Conservation (phyloP, 768 basidiomycete genomes). For the Russula lepida region DNA sequence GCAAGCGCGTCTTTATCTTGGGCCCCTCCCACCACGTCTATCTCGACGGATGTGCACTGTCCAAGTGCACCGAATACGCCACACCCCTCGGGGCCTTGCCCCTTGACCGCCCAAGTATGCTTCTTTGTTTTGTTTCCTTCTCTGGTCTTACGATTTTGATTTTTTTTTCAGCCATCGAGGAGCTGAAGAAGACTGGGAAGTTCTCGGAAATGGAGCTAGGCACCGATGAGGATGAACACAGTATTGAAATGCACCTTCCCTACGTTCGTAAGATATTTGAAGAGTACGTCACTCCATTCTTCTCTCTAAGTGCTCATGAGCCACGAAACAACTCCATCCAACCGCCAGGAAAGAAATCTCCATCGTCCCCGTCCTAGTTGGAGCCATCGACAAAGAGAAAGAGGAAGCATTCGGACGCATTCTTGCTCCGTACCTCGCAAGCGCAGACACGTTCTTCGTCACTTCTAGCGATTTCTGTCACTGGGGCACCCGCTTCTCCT, state of each 20-base stretch:
- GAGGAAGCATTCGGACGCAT: slow-evolving; percentile 61
- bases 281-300: slow-evolving; percentile 40
- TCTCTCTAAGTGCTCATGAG: background rate
- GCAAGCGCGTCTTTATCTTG: slow-evolving; percentile 87
- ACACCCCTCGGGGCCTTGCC: slow-evolving; percentile 82
- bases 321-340: background rate
- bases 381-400: slow-evolving; percentile 51
- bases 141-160: background rate
- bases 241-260: slow-evolving; percentile 96
- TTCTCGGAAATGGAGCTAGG: slow-evolving; percentile 59
- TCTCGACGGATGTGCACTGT: slow-evolving; percentile 79
- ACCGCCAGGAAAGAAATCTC: slow-evolving; percentile 54
- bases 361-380: slow-evolving; percentile 88
- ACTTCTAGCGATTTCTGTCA: slow-evolving; percentile 98
- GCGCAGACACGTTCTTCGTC: slow-evolving; percentile 77
- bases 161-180: slow-evolving; percentile 47
- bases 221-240: slow-evolving; percentile 91
- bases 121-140: background rate
- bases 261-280: slow-evolving; percentile 81
- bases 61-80: slow-evolving; percentile 64
- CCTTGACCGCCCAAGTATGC: slow-evolving; percentile 71
- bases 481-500: slow-evolving; percentile 84
- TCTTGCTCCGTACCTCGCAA: slow-evolving; percentile 71
- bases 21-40: slow-evolving; percentile 95
- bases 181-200: slow-evolving; percentile 53